Evolutionary conservation across 305 asterid genomes (phyloP).

Genomic region (Andrographis paniculata): DNA sequence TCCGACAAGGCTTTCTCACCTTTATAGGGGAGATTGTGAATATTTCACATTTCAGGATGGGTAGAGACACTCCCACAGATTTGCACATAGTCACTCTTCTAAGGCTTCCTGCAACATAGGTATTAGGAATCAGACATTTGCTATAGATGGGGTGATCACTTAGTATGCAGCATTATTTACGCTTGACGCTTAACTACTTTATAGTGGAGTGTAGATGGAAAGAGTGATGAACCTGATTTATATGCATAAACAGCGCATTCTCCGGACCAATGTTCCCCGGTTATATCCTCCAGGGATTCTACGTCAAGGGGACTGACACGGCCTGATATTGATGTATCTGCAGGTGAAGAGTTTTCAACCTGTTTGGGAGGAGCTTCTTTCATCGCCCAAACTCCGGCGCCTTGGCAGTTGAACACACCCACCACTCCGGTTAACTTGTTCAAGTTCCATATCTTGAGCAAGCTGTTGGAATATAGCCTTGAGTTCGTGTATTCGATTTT

Average conservation of each 20-base stretch:
- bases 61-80: conserved; percentile 22
- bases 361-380: conserved; percentile 16
- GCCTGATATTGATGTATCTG: conserved; percentile 18
- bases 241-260: conserved; percentile 26
- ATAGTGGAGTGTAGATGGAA: neutral
- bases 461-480: conserved; percentile 23
- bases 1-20: no score
- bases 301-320: conserved; percentile 29
- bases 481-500: no score
- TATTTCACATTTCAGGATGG: conserved; percentile 31
- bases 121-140: neutral
- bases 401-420: conserved; percentile 48
- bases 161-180: no score
- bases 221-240: conserved; percentile 20
- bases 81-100: conserved; percentile 18
- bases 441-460: conserved; percentile 45
- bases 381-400: conserved; percentile 37
- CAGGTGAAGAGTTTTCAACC: conserved; percentile 1
- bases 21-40: conserved; percentile 38
- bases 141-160: neutral
- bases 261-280: conserved; percentile 28
- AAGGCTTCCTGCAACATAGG: conserved; percentile 24
- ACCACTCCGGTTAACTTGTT: conserved; percentile 34
- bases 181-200: no score
- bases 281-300: conserved; percentile 35